A percentile compares a stretch with the other conserved stretches of the same genome.
Conservation (phyloP, 768 basidiomycete species). For the Russula ochroleuca region DNA sequence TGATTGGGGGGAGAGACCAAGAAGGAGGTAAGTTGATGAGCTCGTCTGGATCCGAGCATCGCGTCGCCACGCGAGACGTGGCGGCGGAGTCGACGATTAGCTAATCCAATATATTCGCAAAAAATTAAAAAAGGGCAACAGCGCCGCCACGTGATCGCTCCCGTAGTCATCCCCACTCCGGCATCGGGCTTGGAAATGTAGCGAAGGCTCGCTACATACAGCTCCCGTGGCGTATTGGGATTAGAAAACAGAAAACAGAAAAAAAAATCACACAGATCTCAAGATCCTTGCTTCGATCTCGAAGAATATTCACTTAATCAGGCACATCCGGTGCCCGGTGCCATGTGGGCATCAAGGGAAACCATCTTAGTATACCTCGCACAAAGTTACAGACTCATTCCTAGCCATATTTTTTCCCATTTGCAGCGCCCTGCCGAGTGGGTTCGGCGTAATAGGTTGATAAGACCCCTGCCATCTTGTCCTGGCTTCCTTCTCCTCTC, state of each 20-base stretch:
- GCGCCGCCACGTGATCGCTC: conserved; percentile 24
- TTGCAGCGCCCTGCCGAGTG: conserved; percentile 18
- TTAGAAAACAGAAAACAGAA: background rate
- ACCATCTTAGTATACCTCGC: conserved; percentile 10
- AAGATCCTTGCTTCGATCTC: conserved; percentile 23
- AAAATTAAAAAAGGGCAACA: conserved; percentile 9
- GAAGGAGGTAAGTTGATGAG: conserved; percentile 19
- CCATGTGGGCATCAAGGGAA: conserved; percentile 20
- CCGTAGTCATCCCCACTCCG: conserved; percentile 14
- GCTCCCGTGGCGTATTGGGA: background rate
- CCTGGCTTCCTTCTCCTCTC: conserved; percentile 15
- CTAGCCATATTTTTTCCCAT: conserved; percentile 7
- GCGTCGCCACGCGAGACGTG: conserved; percentile 19
- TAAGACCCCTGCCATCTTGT: conserved; percentile 20
- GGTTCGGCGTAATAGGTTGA: conserved; percentile 20
- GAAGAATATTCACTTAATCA: conserved; percentile 25
- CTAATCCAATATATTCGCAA: conserved; percentile 13
- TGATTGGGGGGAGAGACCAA: conserved; percentile 14
- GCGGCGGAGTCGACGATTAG: conserved; percentile 18
- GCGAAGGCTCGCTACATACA: conserved; percentile 13
- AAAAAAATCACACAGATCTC: conserved; percentile 16
- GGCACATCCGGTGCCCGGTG: conserved; percentile 24
- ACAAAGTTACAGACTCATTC: conserved; percentile 20
- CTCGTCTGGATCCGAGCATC: conserved; percentile 23
- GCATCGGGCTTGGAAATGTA: conserved; percentile 18